These are phyloP conservation scores for Lactarius vividus DNA, from an alignment of 768 basidiomycete species.

Conservation along the genomic window DNA sequence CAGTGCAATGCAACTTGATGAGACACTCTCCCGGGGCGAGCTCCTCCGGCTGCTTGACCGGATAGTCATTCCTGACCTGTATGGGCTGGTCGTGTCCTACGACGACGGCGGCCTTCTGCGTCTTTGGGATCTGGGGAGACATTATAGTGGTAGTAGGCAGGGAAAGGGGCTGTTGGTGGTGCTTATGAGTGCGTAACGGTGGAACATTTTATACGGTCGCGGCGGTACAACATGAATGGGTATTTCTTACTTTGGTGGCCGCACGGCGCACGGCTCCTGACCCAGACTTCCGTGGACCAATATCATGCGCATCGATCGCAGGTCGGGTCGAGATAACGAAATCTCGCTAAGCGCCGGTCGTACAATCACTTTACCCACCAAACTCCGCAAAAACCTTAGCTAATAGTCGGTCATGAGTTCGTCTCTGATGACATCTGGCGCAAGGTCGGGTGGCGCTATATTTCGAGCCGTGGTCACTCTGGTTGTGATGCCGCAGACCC, in stretches of 20 bases:
- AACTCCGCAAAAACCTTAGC: too few species aligned
- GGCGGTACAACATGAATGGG: not conserved
- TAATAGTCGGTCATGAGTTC: too few species aligned
- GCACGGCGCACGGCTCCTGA: not conserved
- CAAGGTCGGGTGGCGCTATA: not conserved
- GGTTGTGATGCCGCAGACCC: too few species aligned
- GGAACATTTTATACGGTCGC: conserved; percentile 4
- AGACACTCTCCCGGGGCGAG: conserved; percentile 72
- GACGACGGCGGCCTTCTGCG: conserved; percentile 44
- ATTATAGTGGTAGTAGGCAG: conserved; percentile 8
- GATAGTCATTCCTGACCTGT: conserved; percentile 43
- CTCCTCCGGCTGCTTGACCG: conserved; percentile 53
- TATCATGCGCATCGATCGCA: not conserved
- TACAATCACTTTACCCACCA: too few species aligned
- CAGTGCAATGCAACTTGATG: conserved; percentile 70
- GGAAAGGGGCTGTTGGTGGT: not conserved
- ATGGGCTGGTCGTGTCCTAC: conserved; percentile 34
- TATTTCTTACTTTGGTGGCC: not conserved
- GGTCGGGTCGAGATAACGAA: not conserved
- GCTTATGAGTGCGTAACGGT: not conserved
- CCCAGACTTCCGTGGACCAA: not conserved
- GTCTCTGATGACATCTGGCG: not conserved
- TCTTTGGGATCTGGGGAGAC: conserved; percentile 39
- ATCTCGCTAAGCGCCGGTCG: too few species aligned
- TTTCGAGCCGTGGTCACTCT: not conserved